These are phyloP conservation scores for Umbelopsis sp. DNA, from an alignment of 371 early-diverging fungal genomes.

Conservation along the genomic window DNA sequence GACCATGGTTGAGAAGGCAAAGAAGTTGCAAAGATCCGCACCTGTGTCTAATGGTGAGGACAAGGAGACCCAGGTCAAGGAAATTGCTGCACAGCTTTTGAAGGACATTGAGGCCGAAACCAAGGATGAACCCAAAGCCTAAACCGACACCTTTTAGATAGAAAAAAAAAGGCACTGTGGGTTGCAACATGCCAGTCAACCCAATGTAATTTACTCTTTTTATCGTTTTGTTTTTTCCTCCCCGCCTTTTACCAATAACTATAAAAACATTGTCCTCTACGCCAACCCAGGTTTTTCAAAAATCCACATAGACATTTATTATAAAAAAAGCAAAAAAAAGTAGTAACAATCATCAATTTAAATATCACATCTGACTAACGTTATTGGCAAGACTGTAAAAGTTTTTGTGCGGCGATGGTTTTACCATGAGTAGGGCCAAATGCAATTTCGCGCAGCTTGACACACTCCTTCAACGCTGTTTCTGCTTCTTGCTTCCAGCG, in stretches of 20 bases:
- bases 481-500: conserved; percentile 37
- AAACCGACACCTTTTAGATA: neutral
- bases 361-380: neutral
- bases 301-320: conserved; percentile 8
- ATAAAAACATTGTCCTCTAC: neutral
- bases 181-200: neutral
- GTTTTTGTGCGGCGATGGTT: neutral
- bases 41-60: neutral
- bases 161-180: neutral
- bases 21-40: conserved; percentile 6
- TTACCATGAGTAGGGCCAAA: neutral
- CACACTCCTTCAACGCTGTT: conserved; percentile 31
- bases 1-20: conserved; percentile 24
- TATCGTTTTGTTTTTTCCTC: neutral
- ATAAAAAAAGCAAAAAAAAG: neutral
- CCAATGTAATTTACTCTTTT: conserved; percentile 17
- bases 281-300: neutral
- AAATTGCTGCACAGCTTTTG: neutral
- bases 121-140: neutral
- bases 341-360: neutral
- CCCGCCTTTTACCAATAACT: neutral
- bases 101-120: conserved; percentile 15
- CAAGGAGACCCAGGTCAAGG: conserved; percentile 15
- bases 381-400: neutral
- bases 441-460: neutral